These are phyloP conservation scores for grape (Vitis vinifera) DNA, from an alignment of 164 flowering plant species.

Conservation along the genomic window ASM3070453v1 NC_081809.1:4850501-4851000, in stretches of 20 bases:
- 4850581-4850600: slow-evolving; percentile 10
- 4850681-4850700: slow-evolving; percentile 8
- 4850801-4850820: slow-evolving; percentile 12
- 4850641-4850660: slow-evolving; percentile 50
- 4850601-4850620: slow-evolving; percentile 12
- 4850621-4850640: slow-evolving; percentile 22
- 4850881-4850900: not conserved
- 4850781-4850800: slow-evolving; percentile 25
- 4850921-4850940: not conserved
- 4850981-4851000: not conserved
- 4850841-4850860: not conserved
- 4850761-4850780: not conserved
- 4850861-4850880: slow-evolving; percentile 19
- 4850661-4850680: slow-evolving; percentile 31
- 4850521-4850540: slow-evolving; percentile 27
- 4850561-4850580: slow-evolving; percentile 14
- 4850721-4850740: slow-evolving; percentile 25
- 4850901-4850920: slow-evolving; percentile 1
- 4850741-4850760: slow-evolving; percentile 4
- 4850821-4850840: slow-evolving; percentile 1
- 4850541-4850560: slow-evolving; percentile 32
- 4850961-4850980: slow-evolving; percentile 15
- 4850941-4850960: slow-evolving; percentile 2
- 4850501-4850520: slow-evolving; percentile 22
- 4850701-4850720: slow-evolving; percentile 22